Evolutionary conservation across 345 rosid genomes (phyloP), one percentile per base, ranked within the genome.

Genomic region (Hypericum androsaemum): DNA sequence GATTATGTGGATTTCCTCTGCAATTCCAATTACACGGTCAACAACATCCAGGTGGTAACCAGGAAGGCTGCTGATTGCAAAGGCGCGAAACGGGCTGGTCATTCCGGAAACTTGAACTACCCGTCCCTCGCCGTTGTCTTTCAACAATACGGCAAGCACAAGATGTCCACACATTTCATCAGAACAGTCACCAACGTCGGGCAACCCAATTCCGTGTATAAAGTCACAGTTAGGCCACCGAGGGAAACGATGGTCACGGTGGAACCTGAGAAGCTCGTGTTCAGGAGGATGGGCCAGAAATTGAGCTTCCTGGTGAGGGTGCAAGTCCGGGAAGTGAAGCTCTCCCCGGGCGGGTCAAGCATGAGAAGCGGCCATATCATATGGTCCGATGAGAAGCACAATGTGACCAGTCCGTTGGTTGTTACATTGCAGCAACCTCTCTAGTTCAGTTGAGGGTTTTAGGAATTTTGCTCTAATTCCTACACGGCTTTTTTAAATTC

Each of bases 381-480:
- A n/a, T 67, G 71, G 71, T 51, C 62, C 6, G 71, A 67, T 47
- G 66, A 66, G 45, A 61, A 67, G 55, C 71, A 57, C 48, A 67
- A 53, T 5, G 66, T 57, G 12, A 42, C 59, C 2, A 67, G 71
- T 12, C 71, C 71, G 6, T 3, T 67, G 8, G 88, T 88, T 0
- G 78, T 40, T 49, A 87, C 98, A 59, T 69, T 92, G 84, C 98
- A 92, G 73, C 96, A 87, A 56, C 94, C 96, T 69, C 62, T 92
- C 49, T 87, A 74, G 60, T 39, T 51, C 32, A 14, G 12, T 5
- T 40, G 48, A 13, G 0, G 45, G 32, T 41, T 46, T 57, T 39
- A 41, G 63, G 48, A 61, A 41, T 57, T 54, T 64, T 50, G 54
- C 50, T 44, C 10, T 49, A 16, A 35, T 56, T 50, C 17, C 32